These are phyloP conservation scores for Salvia rosmarinus DNA, from an alignment of 257 asterid species.

Conservation along the genomic window DNA sequence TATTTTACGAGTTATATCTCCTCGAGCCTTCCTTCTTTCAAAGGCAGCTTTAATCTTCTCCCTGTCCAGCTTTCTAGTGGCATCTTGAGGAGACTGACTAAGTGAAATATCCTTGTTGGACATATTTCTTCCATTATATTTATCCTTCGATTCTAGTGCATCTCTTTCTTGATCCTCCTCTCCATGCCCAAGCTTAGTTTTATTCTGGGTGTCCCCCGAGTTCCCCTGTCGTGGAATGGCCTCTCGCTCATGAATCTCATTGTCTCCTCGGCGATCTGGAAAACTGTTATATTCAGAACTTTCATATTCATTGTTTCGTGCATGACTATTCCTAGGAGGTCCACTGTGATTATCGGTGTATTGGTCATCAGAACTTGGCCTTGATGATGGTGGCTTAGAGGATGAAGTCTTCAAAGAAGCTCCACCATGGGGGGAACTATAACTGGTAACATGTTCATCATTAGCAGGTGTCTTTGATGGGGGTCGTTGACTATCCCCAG, in stretches of 20 bases:
- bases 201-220: constrained; percentile 39
- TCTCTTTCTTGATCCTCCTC: constrained; percentile 43
- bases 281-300: constrained; percentile 37
- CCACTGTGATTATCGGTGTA: constrained; percentile 38
- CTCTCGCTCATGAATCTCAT: constrained; percentile 51
- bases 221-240: constrained; percentile 40
- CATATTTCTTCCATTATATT: constrained; percentile 44
- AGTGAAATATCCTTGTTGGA: constrained; percentile 49
- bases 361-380: constrained; percentile 41
- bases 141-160: constrained; percentile 52
- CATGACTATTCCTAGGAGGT: constrained; percentile 37
- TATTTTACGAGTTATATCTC: constrained; percentile 55
- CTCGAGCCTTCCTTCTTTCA: constrained; percentile 73
- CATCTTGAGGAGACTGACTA: constrained; percentile 64
- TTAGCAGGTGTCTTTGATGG: constrained; percentile 49
- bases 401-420: constrained; percentile 48
- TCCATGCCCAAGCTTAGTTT: constrained; percentile 40
- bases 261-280: constrained; percentile 33
- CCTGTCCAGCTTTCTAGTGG: constrained; percentile 58
- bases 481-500: constrained; percentile 64
- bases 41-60: constrained; percentile 83
- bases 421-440: constrained; percentile 50
- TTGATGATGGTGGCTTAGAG: constrained; percentile 48
- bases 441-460: constrained; percentile 47
- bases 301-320: constrained; percentile 39